These are phyloP conservation scores for Cryptococcus hybrid DNA, from an alignment of 1,284 basidiomycete species.

Conservation along the genomic window DNA sequence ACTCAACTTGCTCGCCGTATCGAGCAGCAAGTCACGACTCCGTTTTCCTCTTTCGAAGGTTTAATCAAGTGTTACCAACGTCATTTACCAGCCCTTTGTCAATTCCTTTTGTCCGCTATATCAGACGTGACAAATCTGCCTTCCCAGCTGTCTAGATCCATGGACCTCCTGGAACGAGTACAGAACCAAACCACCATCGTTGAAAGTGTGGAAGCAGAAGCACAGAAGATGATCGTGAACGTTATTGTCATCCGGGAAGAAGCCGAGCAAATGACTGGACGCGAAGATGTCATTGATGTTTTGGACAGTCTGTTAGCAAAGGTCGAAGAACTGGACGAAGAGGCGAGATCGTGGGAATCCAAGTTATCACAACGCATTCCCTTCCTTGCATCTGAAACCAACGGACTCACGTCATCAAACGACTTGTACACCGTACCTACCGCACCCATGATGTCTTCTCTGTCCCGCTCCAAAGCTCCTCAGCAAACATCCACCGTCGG, in stretches of 20 bases:
- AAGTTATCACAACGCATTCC: constrained; percentile 10
- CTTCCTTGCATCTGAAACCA: constrained; percentile 5
- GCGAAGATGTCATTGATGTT: background rate
- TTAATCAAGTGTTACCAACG: background rate
- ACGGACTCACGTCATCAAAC: background rate
- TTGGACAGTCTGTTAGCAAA: background rate
- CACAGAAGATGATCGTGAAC: constrained; percentile 1
- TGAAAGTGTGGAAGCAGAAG: constrained; percentile 12
- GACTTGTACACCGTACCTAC: background rate
- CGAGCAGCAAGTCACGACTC: background rate
- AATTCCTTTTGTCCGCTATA: background rate
- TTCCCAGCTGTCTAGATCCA: background rate
- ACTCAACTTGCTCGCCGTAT: background rate
- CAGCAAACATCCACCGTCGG: background rate
- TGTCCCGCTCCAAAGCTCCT: background rate
- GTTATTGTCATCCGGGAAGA: background rate
- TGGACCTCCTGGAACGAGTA: constrained; percentile 8
- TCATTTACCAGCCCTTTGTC: background rate
- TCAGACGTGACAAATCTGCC: background rate
- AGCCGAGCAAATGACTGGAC: background rate
- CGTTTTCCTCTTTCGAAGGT: background rate
- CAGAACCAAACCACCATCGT: constrained; percentile 13
- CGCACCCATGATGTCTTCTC: constrained; percentile 12
- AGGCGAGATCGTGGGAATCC: constrained; percentile 6
- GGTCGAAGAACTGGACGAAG: constrained; percentile 1